Percentiles rank a stretch among this genome's conserved stretches.
Evolutionary conservation across 1,284 basidiomycete genomes (phyloP).

Genomic region (Fomitopsis schrenkii): DNA sequence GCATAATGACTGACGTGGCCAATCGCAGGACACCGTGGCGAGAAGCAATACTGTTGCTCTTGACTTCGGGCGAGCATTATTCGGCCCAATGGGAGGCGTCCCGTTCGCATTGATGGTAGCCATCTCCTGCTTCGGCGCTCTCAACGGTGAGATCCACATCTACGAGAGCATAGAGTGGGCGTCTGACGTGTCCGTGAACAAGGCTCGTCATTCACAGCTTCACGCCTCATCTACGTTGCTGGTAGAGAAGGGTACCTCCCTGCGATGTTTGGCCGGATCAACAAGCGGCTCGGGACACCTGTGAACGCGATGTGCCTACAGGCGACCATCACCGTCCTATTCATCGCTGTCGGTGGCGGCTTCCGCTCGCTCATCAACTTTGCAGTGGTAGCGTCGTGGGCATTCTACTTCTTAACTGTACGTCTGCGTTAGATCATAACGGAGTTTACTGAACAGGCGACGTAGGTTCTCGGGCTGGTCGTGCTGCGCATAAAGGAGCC

Average conservation of each 20-base stretch:
- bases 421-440: slow-evolving; percentile 16
- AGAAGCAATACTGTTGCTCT: slow-evolving; percentile 90
- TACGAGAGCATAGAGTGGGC: neutral
- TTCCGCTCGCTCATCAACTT: slow-evolving; percentile 89
- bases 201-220: slow-evolving; percentile 81
- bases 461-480: slow-evolving; percentile 80
- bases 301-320: slow-evolving; percentile 83
- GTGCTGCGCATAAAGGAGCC: slow-evolving; percentile 92
- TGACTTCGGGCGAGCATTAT: slow-evolving; percentile 87
- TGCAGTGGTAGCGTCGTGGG: slow-evolving; percentile 85
- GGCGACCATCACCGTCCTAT: slow-evolving; percentile 66
- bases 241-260: slow-evolving; percentile 88
- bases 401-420: slow-evolving; percentile 88
- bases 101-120: slow-evolving; percentile 90
- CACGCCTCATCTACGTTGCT: slow-evolving; percentile 85
- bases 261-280: slow-evolving; percentile 72
- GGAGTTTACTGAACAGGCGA: neutral
- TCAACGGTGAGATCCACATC: slow-evolving; percentile 58
- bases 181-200: slow-evolving; percentile 1
- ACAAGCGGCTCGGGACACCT: slow-evolving; percentile 75
- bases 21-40: slow-evolving; percentile 52
- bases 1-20: neutral
- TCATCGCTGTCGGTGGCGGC: slow-evolving; percentile 83
- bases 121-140: slow-evolving; percentile 90
- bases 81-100: slow-evolving; percentile 83